Conservation (phyloP, 257 asterid species). For the Ilex aquifolium region DNA sequence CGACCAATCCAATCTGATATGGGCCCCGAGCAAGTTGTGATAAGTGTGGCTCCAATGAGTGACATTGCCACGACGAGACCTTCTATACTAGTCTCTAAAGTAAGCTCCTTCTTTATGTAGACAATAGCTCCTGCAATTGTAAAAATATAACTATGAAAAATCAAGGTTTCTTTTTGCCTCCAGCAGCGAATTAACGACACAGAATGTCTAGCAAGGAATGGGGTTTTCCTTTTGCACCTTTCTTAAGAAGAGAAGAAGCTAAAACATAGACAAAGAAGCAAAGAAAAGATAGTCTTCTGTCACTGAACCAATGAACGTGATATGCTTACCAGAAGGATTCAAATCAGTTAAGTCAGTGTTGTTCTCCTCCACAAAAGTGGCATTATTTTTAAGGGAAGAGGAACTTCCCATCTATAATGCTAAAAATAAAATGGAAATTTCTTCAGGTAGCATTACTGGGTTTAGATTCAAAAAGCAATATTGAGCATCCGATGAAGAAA, state of each 20-base stretch:
- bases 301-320: background rate
- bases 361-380: background rate
- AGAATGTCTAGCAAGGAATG: background rate
- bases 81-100: slow-evolving; percentile 40
- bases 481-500: slow-evolving; percentile 4
- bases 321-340: background rate
- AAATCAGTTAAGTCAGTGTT: no score
- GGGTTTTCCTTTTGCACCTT: background rate
- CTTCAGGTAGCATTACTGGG: background rate
- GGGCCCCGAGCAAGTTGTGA: slow-evolving; percentile 79
- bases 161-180: background rate
- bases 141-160: slow-evolving; percentile 6
- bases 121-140: slow-evolving; percentile 50
- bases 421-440: background rate
- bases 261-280: no score
- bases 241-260: background rate
- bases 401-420: background rate
- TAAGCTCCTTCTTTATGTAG: slow-evolving; percentile 61
- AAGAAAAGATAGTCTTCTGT: background rate
- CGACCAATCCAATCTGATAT: slow-evolving; percentile 60
- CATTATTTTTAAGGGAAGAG: background rate
- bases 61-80: slow-evolving; percentile 83
- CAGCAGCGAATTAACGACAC: no score
- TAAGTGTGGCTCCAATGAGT: slow-evolving; percentile 70
- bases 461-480: background rate